Evolutionary conservation across 768 basidiomycete genomes (phyloP).

Genomic region (Tylopilus rubrobrunneus): DNA sequence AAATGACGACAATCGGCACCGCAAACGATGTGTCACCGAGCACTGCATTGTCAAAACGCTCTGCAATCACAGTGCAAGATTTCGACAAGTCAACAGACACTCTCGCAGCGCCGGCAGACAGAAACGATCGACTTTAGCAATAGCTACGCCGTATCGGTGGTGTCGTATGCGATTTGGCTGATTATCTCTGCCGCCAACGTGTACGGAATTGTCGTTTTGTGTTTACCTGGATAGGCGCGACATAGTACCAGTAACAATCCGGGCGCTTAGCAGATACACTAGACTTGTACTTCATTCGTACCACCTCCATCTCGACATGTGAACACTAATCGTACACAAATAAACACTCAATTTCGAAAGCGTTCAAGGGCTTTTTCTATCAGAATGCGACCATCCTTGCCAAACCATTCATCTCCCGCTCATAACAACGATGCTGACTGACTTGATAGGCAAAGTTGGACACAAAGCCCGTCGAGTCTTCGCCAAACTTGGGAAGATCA

Average conservation of each 20-base stretch:
- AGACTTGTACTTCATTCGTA: too few species aligned
- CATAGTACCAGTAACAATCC: background rate
- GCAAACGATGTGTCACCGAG: background rate
- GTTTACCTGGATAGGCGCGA: background rate
- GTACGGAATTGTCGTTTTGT: background rate
- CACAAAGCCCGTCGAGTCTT: slow-evolving; percentile 49
- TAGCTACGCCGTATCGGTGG: background rate
- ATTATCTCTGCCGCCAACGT: background rate
- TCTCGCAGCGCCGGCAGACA: background rate
- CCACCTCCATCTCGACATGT: background rate
- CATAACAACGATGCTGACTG: slow-evolving; percentile 63
- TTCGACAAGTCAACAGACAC: background rate
- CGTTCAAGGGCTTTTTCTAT: slow-evolving; percentile 1
- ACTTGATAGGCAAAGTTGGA: slow-evolving; percentile 58
- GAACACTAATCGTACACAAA: slow-evolving; percentile 11
- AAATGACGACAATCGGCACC: background rate
- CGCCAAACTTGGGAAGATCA: slow-evolving; percentile 42
- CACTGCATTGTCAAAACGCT: background rate
- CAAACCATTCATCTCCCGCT: slow-evolving; percentile 59
- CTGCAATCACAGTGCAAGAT: background rate
- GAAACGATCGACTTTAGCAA: background rate
- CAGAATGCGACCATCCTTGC: slow-evolving; percentile 47
- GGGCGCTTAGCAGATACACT: background rate
- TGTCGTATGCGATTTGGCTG: background rate
- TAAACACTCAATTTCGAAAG: background rate